These are phyloP conservation scores for Pleurozium schreberi DNA, from an alignment of 225 moss, liverwort and hornwort genomes.

Conservation along the genomic window DNA sequence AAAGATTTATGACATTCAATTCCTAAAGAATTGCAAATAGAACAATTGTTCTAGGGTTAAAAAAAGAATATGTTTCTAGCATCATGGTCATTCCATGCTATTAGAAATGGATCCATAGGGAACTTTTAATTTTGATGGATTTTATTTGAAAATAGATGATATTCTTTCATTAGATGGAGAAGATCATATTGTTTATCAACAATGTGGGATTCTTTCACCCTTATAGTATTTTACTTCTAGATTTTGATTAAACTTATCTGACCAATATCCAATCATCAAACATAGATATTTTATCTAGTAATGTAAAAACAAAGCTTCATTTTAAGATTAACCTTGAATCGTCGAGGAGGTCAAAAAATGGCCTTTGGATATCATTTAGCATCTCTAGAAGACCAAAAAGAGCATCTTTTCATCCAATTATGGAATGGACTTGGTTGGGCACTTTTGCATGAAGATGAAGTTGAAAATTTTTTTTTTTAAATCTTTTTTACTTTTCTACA, in stretches of 20 bases:
- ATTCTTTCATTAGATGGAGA: fast-evolving
- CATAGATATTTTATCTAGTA: too few species aligned
- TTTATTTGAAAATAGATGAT: too few species aligned
- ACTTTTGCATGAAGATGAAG: not conserved
- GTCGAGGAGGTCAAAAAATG: not conserved
- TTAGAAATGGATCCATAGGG: too few species aligned
- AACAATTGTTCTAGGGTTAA: too few species aligned
- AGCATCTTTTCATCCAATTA: not conserved
- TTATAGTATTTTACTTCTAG: not conserved
- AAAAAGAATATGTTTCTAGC: too few species aligned
- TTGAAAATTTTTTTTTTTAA: not conserved
- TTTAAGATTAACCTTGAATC: not conserved
- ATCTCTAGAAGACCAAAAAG: not conserved
- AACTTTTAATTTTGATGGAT: too few species aligned
- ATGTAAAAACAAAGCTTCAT: too few species aligned
- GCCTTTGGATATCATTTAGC: not conserved
- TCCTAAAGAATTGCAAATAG: too few species aligned
- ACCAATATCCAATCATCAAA: not conserved
- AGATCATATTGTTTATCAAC: not conserved
- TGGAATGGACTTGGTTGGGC: not conserved
- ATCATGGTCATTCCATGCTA: too few species aligned
- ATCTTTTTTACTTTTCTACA: not conserved
- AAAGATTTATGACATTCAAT: not conserved
- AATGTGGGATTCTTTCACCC: fast-evolving
- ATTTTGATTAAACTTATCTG: not conserved